Conservation (phyloP, 208 protist genomes). For the Leishmania martiniquensis region DNA sequence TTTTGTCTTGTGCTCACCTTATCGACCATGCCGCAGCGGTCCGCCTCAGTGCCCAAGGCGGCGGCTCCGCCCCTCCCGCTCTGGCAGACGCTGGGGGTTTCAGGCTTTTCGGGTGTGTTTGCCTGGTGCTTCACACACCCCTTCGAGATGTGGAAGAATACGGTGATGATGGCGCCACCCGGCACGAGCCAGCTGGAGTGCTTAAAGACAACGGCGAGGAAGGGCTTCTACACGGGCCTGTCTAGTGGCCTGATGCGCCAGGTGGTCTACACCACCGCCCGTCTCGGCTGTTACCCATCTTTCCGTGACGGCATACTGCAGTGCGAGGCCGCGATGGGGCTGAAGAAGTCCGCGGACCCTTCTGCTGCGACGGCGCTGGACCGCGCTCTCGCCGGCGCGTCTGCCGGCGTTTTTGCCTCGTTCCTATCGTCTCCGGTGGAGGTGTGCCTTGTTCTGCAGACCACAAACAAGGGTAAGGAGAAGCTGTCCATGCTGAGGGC, state of each 20-base stretch:
- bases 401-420: constrained; percentile 85
- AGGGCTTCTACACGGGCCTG: constrained; percentile 86
- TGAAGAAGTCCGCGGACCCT: constrained; percentile 49
- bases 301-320: constrained; percentile 84
- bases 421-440: constrained; percentile 88
- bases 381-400: constrained; percentile 75
- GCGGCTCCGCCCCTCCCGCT: constrained; percentile 38
- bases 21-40: not conserved
- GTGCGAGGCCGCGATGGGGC: constrained; percentile 43
- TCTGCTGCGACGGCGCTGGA: constrained; percentile 61
- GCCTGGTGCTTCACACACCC: constrained; percentile 92
- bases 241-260: constrained; percentile 81
- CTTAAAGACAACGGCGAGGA: constrained; percentile 52
- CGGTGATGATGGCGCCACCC: constrained; percentile 76
- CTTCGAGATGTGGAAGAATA: constrained; percentile 95
- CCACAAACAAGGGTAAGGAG: constrained; percentile 62
- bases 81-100: constrained; percentile 74
- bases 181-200: constrained; percentile 55
- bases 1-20: not conserved
- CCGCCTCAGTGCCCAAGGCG: constrained; percentile 1
- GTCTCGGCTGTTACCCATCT: constrained; percentile 91
- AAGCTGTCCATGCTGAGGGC: constrained; percentile 64
- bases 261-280: constrained; percentile 89
- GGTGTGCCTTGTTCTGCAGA: constrained; percentile 93
- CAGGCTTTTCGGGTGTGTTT: constrained; percentile 83